These are phyloP conservation scores for Boletus sp. DNA, from an alignment of 768 basidiomycete genomes.

Conservation along the genomic window DNA sequence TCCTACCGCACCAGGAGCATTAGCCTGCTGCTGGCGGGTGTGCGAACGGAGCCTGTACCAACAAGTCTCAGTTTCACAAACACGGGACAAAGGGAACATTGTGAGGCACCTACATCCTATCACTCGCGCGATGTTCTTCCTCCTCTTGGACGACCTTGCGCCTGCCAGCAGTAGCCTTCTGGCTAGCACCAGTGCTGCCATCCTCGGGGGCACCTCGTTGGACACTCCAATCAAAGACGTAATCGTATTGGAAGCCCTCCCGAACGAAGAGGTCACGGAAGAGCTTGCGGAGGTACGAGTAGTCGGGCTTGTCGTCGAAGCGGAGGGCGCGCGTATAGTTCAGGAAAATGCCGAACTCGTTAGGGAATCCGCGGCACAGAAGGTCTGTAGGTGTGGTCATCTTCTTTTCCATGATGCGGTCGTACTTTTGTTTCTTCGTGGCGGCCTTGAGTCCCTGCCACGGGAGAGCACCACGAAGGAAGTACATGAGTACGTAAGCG, in stretches of 20 bases:
- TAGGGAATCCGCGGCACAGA: conserved; percentile 98
- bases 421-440: conserved; percentile 99
- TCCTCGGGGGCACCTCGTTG: conserved; percentile 75
- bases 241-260: conserved; percentile 98
- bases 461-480: conserved; percentile 95
- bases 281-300: conserved; percentile 98
- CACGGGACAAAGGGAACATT: conserved; percentile 14
- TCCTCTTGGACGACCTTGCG: conserved; percentile 85
- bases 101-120: conserved; percentile 67
- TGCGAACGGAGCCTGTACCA: conserved; percentile 75
- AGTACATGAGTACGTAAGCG: conserved; percentile 99
- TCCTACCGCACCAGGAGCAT: conserved; percentile 47
- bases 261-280: conserved; percentile 98
- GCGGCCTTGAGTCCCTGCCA: conserved; percentile 99
- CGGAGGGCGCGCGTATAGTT: conserved; percentile 99
- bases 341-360: conserved; percentile 98
- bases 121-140: conserved; percentile 78
- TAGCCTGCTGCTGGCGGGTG: conserved; percentile 72
- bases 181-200: conserved; percentile 55
- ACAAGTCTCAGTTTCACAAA: conserved; percentile 13
- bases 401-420: conserved; percentile 99
- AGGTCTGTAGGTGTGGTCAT: conserved; percentile 98
- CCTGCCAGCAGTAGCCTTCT: conserved; percentile 59
- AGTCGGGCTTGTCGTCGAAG: conserved; percentile 99
- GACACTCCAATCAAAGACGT: conserved; percentile 98